Evolutionary conservation across 371 early-diverging fungal species (phyloP), one percentile per base, ranked within the genome.

Genomic region (Spraguea lophii): DNA sequence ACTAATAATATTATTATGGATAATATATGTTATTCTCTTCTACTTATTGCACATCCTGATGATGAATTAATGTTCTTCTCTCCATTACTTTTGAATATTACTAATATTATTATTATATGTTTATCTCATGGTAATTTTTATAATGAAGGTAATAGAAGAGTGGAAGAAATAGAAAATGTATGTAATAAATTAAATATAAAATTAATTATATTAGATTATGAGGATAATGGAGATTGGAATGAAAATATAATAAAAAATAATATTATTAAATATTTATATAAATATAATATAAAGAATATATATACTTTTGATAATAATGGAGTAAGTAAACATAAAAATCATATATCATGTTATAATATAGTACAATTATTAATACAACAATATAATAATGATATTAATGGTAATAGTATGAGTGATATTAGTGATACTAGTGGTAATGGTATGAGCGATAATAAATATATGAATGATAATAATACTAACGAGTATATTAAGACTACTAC

Each of bases 21-120:
- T n/a, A n/a, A n/a, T n/a, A n/a, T n/a, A n/a, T n/a, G n/a, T n/a
- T n/a, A 30, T 12, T 30, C 30, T 4, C 27, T 86, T 12, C 64
- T 93, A 19, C 72, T 90, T 23, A 84, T 80, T 15, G 92, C 98
- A 19, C 98, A 97, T 71, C 92, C 94, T 0, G 98, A 97, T 72
- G 98, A 97, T 72, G 98, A 97, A 64, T 85, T 84, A 69, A 87
- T 93, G 89, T 97, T 97, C 68, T 97, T 97, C 74, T 78, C 82
- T 9, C 93, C 94, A 0, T 78, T 84, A 9, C 55, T 87, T 2
- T 59, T 74, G 19, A 42, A 52, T 46, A 63, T 65, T 30, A 44
- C 44, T 58, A 68, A 17, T 40, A 71, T 34, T 55, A 47, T 16
- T 10, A 54, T 52, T n/a, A 71, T 88, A 26, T 90, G 88, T 62